These are phyloP conservation scores for Penicillium griseofulvum DNA, from an alignment of 2,329 filamentous ascomycete genomes.

Conservation along the genomic window DNA sequence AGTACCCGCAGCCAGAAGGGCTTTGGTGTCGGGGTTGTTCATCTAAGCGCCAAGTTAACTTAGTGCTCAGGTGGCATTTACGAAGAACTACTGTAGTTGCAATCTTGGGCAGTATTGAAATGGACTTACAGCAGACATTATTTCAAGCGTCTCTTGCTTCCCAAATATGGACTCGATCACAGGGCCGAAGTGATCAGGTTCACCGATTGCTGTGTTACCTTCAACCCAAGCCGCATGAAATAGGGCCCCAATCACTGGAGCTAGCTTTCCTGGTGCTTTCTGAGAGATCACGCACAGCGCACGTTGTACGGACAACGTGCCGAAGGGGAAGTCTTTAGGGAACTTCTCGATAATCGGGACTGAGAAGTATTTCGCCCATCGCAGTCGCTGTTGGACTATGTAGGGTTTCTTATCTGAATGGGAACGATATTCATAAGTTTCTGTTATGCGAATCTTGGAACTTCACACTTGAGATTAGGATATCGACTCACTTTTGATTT, in stretches of 20 bases:
- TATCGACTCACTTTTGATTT: conserved; percentile 11
- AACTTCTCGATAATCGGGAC: conserved; percentile 50
- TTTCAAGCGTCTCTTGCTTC: conserved; percentile 41
- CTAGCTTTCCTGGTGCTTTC: conserved; percentile 43
- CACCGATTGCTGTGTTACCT: conserved; percentile 42
- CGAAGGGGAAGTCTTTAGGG: conserved; percentile 54
- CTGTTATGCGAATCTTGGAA: no score
- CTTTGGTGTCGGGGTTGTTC: conserved; percentile 46
- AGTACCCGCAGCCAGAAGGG: conserved; percentile 49
- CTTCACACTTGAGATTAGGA: background rate
- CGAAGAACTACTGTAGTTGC: background rate
- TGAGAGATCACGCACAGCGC: conserved; percentile 50
- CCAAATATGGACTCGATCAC: conserved; percentile 50
- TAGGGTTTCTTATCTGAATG: conserved; percentile 59
- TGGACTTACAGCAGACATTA: conserved; percentile 42
- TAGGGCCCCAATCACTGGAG: conserved; percentile 45
- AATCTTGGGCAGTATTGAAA: no score
- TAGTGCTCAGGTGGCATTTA: background rate
- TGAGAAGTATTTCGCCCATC: conserved; percentile 54
- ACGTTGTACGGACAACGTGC: conserved; percentile 53
- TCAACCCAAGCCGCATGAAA: conserved; percentile 55
- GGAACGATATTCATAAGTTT: conserved; percentile 30
- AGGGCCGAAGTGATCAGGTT: conserved; percentile 45
- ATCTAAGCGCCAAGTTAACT: conserved; percentile 10
- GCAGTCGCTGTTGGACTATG: conserved; percentile 53